Conservation (phyloP, 306 rosid genomes). For the Gynostemma pentaphyllum region DNA sequence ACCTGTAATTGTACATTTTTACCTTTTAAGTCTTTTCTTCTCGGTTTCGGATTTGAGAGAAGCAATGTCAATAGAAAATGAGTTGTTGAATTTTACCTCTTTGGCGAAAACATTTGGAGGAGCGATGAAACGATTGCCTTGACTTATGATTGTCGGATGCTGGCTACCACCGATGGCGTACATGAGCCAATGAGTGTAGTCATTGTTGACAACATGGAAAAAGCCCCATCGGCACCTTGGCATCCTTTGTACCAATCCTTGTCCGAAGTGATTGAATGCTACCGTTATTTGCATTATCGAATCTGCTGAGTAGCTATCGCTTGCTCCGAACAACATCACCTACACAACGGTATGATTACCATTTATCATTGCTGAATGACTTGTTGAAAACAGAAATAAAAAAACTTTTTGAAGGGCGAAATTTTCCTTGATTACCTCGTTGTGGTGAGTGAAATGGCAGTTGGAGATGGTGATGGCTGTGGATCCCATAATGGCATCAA, state of each 20-base stretch:
- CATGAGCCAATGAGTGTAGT: conserved; percentile 77
- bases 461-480: conserved; percentile 83
- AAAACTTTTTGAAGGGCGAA: not conserved
- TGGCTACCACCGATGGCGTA: conserved; percentile 81
- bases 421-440: conserved; percentile 25
- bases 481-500: conserved; percentile 67
- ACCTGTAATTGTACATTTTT: conserved; percentile 16
- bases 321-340: conserved; percentile 80
- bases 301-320: conserved; percentile 22
- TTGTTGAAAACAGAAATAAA: no score
- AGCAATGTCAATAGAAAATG: not conserved
- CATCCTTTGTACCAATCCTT: conserved; percentile 63
- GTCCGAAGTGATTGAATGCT: conserved; percentile 80
- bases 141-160: conserved; percentile 63
- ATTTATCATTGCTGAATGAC: not conserved
- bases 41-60: not conserved
- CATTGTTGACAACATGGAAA: conserved; percentile 61
- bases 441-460: conserved; percentile 58
- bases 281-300: conserved; percentile 58
- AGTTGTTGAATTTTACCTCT: conserved; percentile 34
- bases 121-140: conserved; percentile 65
- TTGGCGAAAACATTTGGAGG: conserved; percentile 19
- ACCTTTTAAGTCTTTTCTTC: not conserved
- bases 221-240: conserved; percentile 66
- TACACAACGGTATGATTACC: conserved; percentile 13